phyloP scores from a whole-genome alignment of 1,284 basidiomycete species.

The Boletellus deceptivus region DNA sequence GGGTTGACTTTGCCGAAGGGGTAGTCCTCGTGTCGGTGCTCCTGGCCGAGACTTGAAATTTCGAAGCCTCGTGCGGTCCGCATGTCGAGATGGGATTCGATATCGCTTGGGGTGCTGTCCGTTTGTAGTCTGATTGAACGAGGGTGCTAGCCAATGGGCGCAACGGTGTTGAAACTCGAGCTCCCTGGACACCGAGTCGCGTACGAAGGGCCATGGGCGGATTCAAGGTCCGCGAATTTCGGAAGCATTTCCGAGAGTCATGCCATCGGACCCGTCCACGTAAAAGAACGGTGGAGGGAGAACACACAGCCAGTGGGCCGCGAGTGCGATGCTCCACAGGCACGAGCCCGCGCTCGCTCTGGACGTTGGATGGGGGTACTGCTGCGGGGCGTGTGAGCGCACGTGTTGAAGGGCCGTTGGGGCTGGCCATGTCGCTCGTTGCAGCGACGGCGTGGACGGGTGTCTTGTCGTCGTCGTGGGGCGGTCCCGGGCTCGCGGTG shows the following conservation, averaged over 20 bases:
- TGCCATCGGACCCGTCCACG: constrained; percentile 11
- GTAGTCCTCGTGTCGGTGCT: constrained; percentile 11
- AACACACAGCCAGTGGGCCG: constrained; percentile 3
- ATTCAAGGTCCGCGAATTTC: constrained; percentile 31
- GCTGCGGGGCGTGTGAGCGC: constrained; percentile 35
- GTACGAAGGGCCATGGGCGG: constrained; percentile 9
- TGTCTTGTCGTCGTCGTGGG: no score
- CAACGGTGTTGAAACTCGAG: constrained; percentile 7
- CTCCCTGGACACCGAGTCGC: background rate
- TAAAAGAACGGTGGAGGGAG: constrained; percentile 16
- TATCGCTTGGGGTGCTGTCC: background rate
- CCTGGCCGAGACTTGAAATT: constrained; percentile 15
- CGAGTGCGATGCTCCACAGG: constrained; percentile 17
- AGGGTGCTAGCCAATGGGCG: constrained; percentile 16
- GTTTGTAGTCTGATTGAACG: constrained; percentile 12
- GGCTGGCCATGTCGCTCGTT: constrained; percentile 1
- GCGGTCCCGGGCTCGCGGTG: no score
- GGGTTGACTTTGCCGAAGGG: constrained; percentile 14
- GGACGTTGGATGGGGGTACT: constrained; percentile 18
- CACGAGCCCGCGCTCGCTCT: constrained; percentile 10
- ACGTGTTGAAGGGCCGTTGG: constrained; percentile 31
- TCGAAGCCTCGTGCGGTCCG: constrained; percentile 28
- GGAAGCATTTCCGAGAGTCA: constrained; percentile 15
- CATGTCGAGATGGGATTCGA: constrained; percentile 26
- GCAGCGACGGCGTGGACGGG: no score